Evolutionary conservation across 2,329 filamentous ascomycete species (phyloP), one percentile per base, ranked within the genome.

Genomic region (Polytolypa hystricis): DNA sequence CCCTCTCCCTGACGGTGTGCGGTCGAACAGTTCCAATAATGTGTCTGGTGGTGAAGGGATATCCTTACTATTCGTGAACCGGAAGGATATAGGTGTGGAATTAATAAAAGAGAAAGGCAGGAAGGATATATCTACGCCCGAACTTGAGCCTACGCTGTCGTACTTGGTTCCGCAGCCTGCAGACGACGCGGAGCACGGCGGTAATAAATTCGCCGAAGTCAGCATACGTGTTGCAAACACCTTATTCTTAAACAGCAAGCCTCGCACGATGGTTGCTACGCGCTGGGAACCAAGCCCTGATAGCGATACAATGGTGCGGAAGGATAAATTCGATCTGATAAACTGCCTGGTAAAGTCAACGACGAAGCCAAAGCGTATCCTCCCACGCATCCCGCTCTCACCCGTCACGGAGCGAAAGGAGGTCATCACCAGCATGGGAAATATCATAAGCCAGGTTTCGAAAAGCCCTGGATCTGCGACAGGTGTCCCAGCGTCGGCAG

Each of bases 401-500:
- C 57, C 58, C 5, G 53, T 64, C 14, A 55, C 56, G 5, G 44
- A 53, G 37, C 53, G 59, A 32, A 53, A 59, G 32, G 55, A 46
- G 28, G 60, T 64, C 10, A 48, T 60, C 11, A 51, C 57, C 7
- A 57, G 61, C 38, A 62, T 64, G 60, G 61, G 61, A 8, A 64
- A 64, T 30, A 62, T 64, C 16, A 43, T 64, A 15, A 56, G 60
- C 15, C 57, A 62, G 27, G 35, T 64, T 25, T 49, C 56, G n/a
- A 57, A 57, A 43, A 52, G 53, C 20, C 34, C 40, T 5, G 42
- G 36, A 26, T 55, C 54, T 9, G 41, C 42, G 9, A 48, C 51
- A 8, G 45, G 57, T 6, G 58, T 58, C 41, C 60, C 60, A 6
- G 61, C 61, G 35, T 64, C 61, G 2, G 46, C 55, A 3, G 61